Evolutionary conservation across 2,329 filamentous ascomycete genomes (phyloP).

Genomic region (Neopestalotiopsis clavispora): DNA sequence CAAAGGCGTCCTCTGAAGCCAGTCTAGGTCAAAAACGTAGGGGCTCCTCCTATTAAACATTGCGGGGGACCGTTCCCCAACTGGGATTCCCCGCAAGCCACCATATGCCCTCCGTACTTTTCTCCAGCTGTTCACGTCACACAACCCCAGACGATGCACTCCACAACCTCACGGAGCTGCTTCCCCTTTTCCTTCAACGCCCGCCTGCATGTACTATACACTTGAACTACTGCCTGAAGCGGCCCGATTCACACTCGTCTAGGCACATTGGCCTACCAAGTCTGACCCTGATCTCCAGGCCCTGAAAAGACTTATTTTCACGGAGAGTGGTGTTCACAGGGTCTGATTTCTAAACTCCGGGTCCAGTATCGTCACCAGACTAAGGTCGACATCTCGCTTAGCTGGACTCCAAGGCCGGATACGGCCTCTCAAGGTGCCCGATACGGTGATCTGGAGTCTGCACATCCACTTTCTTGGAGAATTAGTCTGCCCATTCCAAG

Average conservation of each 20-base stretch:
- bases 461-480: background rate
- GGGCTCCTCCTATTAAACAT: background rate
- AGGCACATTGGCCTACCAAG: constrained; percentile 15
- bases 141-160: constrained; percentile 17
- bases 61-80: constrained; percentile 16
- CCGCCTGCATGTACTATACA: constrained; percentile 27
- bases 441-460: background rate
- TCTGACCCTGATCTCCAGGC: constrained; percentile 11
- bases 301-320: background rate
- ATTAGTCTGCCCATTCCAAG: background rate
- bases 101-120: background rate
- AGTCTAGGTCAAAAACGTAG: background rate
- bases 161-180: constrained; percentile 26
- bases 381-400: constrained; percentile 11
- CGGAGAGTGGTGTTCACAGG: background rate
- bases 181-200: constrained; percentile 27
- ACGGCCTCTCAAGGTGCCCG: background rate
- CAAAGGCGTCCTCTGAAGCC: background rate
- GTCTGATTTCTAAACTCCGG: background rate
- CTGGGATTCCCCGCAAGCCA: constrained; percentile 16
- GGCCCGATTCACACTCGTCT: constrained; percentile 28
- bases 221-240: constrained; percentile 19
- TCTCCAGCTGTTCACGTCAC: constrained; percentile 13
- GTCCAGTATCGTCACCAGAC: constrained; percentile 13
- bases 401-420: background rate